phyloP scores from a whole-genome alignment of 164 flowering plant genomes.

The Euptelea pleiosperma region DNA sequence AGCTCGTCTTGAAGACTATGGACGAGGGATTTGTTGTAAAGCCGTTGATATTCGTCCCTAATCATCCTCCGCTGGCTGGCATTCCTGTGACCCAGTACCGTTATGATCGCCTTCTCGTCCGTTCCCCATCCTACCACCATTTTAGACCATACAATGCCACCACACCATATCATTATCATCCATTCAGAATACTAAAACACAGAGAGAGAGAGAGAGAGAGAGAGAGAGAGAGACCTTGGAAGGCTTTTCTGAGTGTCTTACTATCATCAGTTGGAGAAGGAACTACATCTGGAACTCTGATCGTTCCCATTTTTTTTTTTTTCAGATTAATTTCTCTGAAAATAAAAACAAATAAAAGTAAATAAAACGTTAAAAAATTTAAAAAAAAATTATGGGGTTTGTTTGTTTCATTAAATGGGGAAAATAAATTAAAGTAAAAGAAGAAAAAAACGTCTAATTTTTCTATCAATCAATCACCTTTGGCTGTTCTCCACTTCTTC shows the following conservation, averaged over 20 bases:
- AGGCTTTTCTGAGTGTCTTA: constrained; percentile 48
- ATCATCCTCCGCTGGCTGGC: constrained; percentile 60
- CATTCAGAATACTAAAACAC: not conserved
- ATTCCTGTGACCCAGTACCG: constrained; percentile 64
- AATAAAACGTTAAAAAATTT: not conserved
- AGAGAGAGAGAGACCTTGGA: constrained; percentile 39
- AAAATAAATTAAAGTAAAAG: no score
- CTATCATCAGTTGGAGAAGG: constrained; percentile 64
- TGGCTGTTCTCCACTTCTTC: no score
- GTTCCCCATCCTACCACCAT: constrained; percentile 61
- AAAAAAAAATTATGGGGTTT: no score
- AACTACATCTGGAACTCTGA: constrained; percentile 58
- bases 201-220: constrained; percentile 2
- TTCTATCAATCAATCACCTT: no score
- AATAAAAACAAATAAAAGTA: not conserved
- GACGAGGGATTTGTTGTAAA: constrained; percentile 60
- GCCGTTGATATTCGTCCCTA: constrained; percentile 54
- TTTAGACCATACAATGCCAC: constrained; percentile 1
- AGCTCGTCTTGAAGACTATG: constrained; percentile 59
- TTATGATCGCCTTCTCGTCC: constrained; percentile 65
- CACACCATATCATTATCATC: not conserved
- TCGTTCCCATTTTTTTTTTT: constrained; percentile 41
- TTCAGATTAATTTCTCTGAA: constrained; percentile 4
- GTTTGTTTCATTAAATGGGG: no score
- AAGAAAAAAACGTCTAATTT: no score